phyloP scores from a whole-genome alignment of 192 early-diverging fungal genomes.

The Backusella australiensis region DNA sequence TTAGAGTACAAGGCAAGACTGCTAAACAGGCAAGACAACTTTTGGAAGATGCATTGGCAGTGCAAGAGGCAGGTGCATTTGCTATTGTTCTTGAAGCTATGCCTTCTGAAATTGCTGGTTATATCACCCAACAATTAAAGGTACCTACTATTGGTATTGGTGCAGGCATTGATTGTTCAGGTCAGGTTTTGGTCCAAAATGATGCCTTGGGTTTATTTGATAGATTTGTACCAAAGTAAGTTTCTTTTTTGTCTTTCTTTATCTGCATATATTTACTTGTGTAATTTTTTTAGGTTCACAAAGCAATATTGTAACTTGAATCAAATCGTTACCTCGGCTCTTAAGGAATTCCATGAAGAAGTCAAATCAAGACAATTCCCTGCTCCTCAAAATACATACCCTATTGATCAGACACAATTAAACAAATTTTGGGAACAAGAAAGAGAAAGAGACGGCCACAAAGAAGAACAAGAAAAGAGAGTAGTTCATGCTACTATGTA shows the following conservation, averaged over 20 bases:
- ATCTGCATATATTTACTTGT: not conserved
- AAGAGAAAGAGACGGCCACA: slow-evolving; percentile 4
- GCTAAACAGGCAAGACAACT: slow-evolving; percentile 68
- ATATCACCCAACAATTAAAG: slow-evolving; percentile 71
- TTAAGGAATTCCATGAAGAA: slow-evolving; percentile 71
- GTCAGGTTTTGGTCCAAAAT: slow-evolving; percentile 91
- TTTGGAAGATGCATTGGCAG: slow-evolving; percentile 82
- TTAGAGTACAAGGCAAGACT: slow-evolving; percentile 90
- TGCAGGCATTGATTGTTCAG: slow-evolving; percentile 81
- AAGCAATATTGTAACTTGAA: slow-evolving; percentile 83
- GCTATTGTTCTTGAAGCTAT: slow-evolving; percentile 90
- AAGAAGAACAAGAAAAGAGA: slow-evolving; percentile 1
- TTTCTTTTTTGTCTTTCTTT: slow-evolving; percentile 2
- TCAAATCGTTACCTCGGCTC: slow-evolving; percentile 66
- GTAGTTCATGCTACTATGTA: slow-evolving; percentile 1
- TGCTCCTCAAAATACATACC: slow-evolving; percentile 74
- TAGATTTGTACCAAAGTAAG: slow-evolving; percentile 81
- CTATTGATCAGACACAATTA: slow-evolving; percentile 61
- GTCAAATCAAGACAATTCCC: slow-evolving; percentile 82
- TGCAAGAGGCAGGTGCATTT: slow-evolving; percentile 92
- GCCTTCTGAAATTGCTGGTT: slow-evolving; percentile 83
- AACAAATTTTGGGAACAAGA: slow-evolving; percentile 37
- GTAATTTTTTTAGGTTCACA: slow-evolving; percentile 66
- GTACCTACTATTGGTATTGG: slow-evolving; percentile 99
- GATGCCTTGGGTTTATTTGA: slow-evolving; percentile 95